These are phyloP conservation scores for Blepharisma stoltei DNA, from an alignment of 73 alveolate genomes.

Conservation along the genomic window DNA sequence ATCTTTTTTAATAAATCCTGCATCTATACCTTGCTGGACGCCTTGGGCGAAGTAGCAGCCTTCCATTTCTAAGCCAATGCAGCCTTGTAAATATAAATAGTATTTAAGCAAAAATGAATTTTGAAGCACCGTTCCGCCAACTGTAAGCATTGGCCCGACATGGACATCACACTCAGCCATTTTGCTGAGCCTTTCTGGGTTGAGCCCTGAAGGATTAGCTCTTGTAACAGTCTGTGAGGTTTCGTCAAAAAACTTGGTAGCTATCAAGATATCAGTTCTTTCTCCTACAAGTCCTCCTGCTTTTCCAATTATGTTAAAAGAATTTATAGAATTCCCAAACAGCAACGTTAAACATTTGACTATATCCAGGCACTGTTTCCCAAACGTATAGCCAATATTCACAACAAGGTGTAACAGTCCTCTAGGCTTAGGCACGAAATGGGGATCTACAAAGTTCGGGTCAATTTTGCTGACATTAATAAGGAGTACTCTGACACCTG, in stretches of 20 bases:
- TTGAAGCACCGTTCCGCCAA: background rate
- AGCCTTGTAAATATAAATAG: background rate
- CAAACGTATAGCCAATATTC: constrained; percentile 17
- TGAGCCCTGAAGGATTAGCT: constrained; percentile 18
- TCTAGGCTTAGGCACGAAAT: background rate
- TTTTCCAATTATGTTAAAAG: background rate
- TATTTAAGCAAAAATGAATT: constrained; percentile 2
- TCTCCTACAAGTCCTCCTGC: constrained; percentile 20
- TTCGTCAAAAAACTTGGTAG: constrained; percentile 2
- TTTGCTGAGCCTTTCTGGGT: background rate
- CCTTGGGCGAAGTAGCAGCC: constrained; percentile 1
- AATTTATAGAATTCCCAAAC: constrained; percentile 1
- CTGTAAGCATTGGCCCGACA: constrained; percentile 18
- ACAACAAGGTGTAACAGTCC: background rate
- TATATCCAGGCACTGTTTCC: background rate
- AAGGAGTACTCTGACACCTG: constrained; percentile 1
- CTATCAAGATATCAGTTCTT: constrained; percentile 14
- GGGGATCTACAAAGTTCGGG: background rate
- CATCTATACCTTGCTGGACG: background rate
- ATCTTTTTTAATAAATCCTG: constrained; percentile 14
- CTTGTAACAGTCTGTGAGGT: background rate
- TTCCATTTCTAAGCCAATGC: constrained; percentile 26
- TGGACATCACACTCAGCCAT: background rate
- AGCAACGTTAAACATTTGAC: background rate
- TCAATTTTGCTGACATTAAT: background rate